phyloP scores from a whole-genome alignment of 2,329 filamentous ascomycete genomes.

The Fusarium penzigii region DNA sequence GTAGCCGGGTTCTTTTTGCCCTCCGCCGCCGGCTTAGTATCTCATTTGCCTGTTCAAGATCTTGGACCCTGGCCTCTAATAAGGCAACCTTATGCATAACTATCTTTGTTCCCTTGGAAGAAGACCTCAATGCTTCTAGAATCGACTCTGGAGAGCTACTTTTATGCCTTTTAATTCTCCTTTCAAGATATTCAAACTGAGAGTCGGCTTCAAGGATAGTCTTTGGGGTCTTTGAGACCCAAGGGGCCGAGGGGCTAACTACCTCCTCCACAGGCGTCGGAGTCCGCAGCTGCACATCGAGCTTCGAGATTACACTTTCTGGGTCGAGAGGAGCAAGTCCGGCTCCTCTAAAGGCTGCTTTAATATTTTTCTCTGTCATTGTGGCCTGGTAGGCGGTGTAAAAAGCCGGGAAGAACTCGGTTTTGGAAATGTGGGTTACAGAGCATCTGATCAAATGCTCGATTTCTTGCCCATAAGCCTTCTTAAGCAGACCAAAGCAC shows the following conservation, averaged over 20 bases:
- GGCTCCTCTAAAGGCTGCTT: not conserved
- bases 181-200: not conserved
- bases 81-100: not conserved
- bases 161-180: not conserved
- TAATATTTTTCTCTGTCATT: constrained; percentile 1
- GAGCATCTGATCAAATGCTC: not conserved
- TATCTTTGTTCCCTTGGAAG: not conserved
- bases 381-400: not conserved
- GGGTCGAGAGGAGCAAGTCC: constrained; percentile 3
- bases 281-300: not conserved
- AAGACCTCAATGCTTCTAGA: not conserved
- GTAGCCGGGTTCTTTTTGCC: not conserved
- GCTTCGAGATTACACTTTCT: constrained; percentile 1
- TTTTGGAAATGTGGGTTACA: not conserved
- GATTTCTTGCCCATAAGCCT: constrained; percentile 24
- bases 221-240: not conserved
- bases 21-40: not conserved
- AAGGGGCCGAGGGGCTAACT: not conserved
- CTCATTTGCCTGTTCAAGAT: not conserved
- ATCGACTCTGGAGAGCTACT: not conserved
- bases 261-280: not conserved
- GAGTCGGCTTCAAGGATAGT: not conserved
- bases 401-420: constrained; percentile 2
- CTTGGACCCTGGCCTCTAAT: not conserved
- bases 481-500: constrained; percentile 38